Evolutionary conservation across 768 basidiomycete species (phyloP), one percentile per base, ranked within the genome.

Genomic region (Suillus ampliporus): DNA sequence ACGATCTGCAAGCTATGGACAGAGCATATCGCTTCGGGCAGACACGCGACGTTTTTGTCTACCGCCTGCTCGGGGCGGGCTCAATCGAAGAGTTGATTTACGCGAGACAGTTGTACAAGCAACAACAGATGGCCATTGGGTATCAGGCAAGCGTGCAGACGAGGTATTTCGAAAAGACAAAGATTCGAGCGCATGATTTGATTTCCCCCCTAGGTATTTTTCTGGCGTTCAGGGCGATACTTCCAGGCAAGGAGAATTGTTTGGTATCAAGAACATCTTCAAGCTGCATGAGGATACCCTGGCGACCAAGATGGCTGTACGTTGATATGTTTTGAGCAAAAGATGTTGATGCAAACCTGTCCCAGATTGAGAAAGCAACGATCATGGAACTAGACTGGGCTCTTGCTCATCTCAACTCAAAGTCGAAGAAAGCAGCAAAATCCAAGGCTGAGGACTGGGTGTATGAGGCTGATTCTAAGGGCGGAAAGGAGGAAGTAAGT

Each of bases 1-100:
- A 97, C 68, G 97, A 99, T 72, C 77, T 98, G 9, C 97, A 94
- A 72, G 93, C 94, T 3, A 93, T 93, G 90, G 94, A 94, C 64
- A 84, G 86, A 60, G 92, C 92, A 1, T 95, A 90, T 71, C 86
- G 92, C 6, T 91, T 94, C 64, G 95, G 95, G 15, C 95, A 97
- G 74, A 87, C 83, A 1, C 89, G 94, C 21, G 89, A 95, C 68
- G 95, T 97, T 23, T 81, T 85, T 1, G 94, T 96, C 1, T 94
- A 88, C 69, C 85, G 95, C 40, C 81, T 97, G 8, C 80, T 97
- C 17, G 93, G 91, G 1, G 92, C 93, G 4, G 94, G 95, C 3
- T 92, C 92, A 8, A 82, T 95, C 14, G 94, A 95, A 69, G 94
- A 96, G 71, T 76, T 94, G 47, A 93, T 95, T 21, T 95, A 95